Evolutionary conservation across 2,329 filamentous ascomycete species (phyloP).

Genomic region (Trichoderma sp.): DNA sequence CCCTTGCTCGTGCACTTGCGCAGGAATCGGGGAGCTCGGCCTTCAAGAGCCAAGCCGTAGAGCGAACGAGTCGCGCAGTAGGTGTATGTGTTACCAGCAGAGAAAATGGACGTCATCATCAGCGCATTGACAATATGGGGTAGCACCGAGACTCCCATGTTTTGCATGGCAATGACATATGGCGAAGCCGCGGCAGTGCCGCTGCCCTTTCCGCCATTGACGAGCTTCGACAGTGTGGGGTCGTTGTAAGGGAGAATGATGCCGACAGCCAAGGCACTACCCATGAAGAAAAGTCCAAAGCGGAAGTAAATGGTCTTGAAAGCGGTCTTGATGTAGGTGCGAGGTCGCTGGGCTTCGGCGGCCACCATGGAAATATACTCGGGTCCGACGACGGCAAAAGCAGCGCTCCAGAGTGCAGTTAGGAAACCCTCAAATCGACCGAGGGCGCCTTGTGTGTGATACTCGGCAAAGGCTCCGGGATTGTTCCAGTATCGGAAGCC

Average conservation of each 20-base stretch:
- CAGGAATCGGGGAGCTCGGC: conserved; percentile 56
- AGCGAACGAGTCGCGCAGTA: conserved; percentile 56
- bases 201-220: conserved; percentile 46
- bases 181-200: conserved; percentile 61
- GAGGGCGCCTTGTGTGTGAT: conserved; percentile 61
- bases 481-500: conserved; percentile 70
- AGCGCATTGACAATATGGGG: conserved; percentile 62
- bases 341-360: conserved; percentile 68
- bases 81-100: conserved; percentile 56
- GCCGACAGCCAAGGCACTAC: conserved; percentile 68
- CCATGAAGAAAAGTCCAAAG: conserved; percentile 71
- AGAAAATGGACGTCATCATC: conserved; percentile 50
- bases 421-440: conserved; percentile 74
- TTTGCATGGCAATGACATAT: conserved; percentile 65
- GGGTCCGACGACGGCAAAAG: conserved; percentile 67
- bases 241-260: conserved; percentile 70
- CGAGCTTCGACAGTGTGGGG: conserved; percentile 53
- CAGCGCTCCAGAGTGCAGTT: conserved; percentile 66
- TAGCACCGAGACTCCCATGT: conserved; percentile 56
- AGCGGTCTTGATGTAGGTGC: conserved; percentile 66
- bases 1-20: conserved; percentile 63
- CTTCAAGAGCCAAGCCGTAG: conserved; percentile 55
- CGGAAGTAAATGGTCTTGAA: conserved; percentile 76
- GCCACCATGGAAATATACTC: conserved; percentile 72
- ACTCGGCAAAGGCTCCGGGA: conserved; percentile 51